These are phyloP conservation scores for Aspergillus pseudoglaucus DNA, from an alignment of 2,329 filamentous ascomycete genomes.

Conservation along the genomic window DNA sequence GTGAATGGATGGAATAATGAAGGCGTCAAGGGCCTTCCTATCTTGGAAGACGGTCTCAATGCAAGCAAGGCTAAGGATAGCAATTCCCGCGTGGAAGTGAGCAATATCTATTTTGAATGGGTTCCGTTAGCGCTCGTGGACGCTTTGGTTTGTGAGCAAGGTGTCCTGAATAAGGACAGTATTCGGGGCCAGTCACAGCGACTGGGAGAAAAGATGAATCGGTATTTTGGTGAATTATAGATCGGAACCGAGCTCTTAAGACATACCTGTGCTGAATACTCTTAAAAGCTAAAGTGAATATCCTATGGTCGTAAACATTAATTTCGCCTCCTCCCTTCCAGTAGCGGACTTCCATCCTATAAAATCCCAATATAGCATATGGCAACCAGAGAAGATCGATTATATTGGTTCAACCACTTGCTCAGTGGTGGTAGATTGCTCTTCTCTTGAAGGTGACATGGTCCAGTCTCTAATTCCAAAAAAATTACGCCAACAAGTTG, in stretches of 20 bases:
- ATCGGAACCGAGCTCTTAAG: not conserved
- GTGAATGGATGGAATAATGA: slow-evolving; percentile 39
- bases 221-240: slow-evolving; percentile 16
- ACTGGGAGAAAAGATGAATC: slow-evolving; percentile 11
- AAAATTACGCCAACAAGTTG: too few relatives aligned
- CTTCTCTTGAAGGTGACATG: too few relatives aligned
- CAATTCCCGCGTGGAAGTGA: slow-evolving; percentile 26
- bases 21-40: slow-evolving; percentile 17
- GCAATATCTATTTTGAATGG: slow-evolving; percentile 57
- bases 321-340: too few relatives aligned
- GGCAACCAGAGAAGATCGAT: too few relatives aligned
- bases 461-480: too few relatives aligned
- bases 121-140: slow-evolving; percentile 47
- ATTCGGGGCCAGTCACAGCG: slow-evolving; percentile 19
- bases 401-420: too few relatives aligned
- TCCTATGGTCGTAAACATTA: not conserved
- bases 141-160: slow-evolving; percentile 51
- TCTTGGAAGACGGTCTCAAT: slow-evolving; percentile 12
- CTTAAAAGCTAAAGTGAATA: too few relatives aligned
- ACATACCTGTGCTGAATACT: not conserved
- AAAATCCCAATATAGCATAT: too few relatives aligned
- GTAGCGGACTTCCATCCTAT: too few relatives aligned
- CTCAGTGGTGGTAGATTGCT: too few relatives aligned
- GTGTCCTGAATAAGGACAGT: slow-evolving; percentile 24
- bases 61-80: slow-evolving; percentile 4